These are phyloP conservation scores for Talaromyces sp. DNA, from an alignment of 2,329 filamentous ascomycete genomes.

Conservation along the genomic window DNA sequence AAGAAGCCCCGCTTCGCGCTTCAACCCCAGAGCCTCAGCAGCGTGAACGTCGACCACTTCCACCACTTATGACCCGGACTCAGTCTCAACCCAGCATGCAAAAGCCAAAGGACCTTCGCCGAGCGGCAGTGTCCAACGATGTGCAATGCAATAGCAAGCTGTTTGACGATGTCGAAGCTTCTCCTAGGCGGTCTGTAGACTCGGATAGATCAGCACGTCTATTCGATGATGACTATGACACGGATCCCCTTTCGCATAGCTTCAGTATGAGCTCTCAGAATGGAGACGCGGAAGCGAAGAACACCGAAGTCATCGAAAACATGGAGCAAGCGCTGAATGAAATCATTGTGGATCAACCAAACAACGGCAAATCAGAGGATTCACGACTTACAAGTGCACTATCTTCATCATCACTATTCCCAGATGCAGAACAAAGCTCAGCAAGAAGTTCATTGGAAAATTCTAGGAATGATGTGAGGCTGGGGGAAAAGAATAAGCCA, in stretches of 20 bases:
- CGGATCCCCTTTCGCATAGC: constrained; percentile 74
- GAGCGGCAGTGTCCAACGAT: constrained; percentile 62
- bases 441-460: constrained; percentile 63
- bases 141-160: constrained; percentile 50
- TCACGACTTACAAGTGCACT: constrained; percentile 34
- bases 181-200: constrained; percentile 68
- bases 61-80: constrained; percentile 48
- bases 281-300: constrained; percentile 54
- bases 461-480: constrained; percentile 44
- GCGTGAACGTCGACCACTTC: constrained; percentile 41
- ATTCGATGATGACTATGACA: constrained; percentile 76
- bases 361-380: constrained; percentile 37
- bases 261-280: constrained; percentile 69
- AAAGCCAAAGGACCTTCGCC: constrained; percentile 54
- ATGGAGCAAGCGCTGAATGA: constrained; percentile 90
- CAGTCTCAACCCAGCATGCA: constrained; percentile 46
- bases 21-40: constrained; percentile 28
- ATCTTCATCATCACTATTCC: constrained; percentile 50
- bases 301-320: constrained; percentile 80
- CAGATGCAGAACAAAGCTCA: constrained; percentile 60
- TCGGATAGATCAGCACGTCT: constrained; percentile 58
- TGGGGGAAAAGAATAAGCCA: constrained; percentile 63
- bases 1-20: constrained; percentile 25
- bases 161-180: constrained; percentile 46
- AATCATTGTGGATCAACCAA: constrained; percentile 79